These are phyloP conservation scores for Tothia fuscella DNA, from an alignment of 2,329 filamentous ascomycete genomes.

Conservation along the genomic window DNA sequence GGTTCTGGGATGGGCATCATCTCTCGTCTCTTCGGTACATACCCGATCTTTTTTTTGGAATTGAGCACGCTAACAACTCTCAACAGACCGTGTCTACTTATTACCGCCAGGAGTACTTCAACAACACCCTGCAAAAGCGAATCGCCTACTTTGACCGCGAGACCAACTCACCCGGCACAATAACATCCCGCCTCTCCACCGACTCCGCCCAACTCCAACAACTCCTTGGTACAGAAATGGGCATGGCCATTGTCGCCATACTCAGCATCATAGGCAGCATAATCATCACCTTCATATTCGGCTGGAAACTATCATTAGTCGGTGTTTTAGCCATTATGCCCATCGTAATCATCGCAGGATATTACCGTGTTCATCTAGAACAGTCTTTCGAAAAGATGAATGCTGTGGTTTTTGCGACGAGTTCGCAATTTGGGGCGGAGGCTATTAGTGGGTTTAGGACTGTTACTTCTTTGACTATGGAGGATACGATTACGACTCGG, in stretches of 20 bases:
- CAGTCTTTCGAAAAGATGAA: slow-evolving; percentile 57
- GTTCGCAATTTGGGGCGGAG: slow-evolving; percentile 63
- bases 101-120: slow-evolving; percentile 49
- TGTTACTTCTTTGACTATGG: slow-evolving; percentile 57
- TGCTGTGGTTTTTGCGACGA: slow-evolving; percentile 54
- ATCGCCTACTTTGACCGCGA: slow-evolving; percentile 50
- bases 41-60: slow-evolving; percentile 18
- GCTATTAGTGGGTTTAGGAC: slow-evolving; percentile 63
- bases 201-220: slow-evolving; percentile 51
- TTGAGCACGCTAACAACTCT: slow-evolving; percentile 10
- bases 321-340: slow-evolving; percentile 47
- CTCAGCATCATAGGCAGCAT: slow-evolving; percentile 55
- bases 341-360: slow-evolving; percentile 37
- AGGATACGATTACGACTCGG: slow-evolving; percentile 49
- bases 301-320: slow-evolving; percentile 66
- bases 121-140: slow-evolving; percentile 45
- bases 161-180: slow-evolving; percentile 47
- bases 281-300: slow-evolving; percentile 56
- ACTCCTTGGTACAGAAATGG: slow-evolving; percentile 51
- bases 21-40: slow-evolving; percentile 17
- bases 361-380: slow-evolving; percentile 43
- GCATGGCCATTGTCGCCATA: slow-evolving; percentile 45
- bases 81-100: slow-evolving; percentile 40
- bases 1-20: slow-evolving; percentile 25
- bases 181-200: slow-evolving; percentile 43